Base-by-base conservation (phyloP, 345 rosid genomes). In the Reutealis trisperma region DNA sequence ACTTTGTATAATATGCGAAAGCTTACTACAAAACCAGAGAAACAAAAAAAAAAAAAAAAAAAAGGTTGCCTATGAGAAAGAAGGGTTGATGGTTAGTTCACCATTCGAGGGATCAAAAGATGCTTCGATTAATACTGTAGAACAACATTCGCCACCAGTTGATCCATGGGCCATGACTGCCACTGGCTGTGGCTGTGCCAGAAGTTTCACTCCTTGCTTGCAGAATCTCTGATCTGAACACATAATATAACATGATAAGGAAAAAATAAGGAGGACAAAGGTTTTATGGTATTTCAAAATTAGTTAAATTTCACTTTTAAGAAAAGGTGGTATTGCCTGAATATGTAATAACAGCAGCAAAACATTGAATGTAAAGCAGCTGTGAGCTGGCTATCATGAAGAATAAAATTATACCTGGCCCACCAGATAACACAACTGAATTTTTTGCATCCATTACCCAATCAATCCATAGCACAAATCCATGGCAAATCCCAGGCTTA, bases 201-300 rank as follows among this genome's bases (percentile, higher is more conserved):
- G 84, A 78, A 92, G 96, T 84, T 89, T 94, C 80, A 93, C 95
- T 75, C 97, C 99, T 91, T 93, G 97, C 84, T 93, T 96, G 96
- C 94, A 87, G 42, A 79, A 85, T 80, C 93, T 93, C 59, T 84
- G 77, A 73, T 86, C 96, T 95, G 87, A 71, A 73, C 16, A 34
- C 81, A 42, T 12, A 27, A 80, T 15, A 71, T 58, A 74, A 54
- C 54, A 73, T 54, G 21, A 54, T 54, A 54, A 16, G 59, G 21
- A 18, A 47, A 54, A 54, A 16, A 19, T 15, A 15, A 13, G 19
- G 21, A 16, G 6, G 1, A 3, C 6, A 4, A 14, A 52, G 18
- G 12, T 13, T 6, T 52, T 3, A 14, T 3, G 16, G 19, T 2
- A 52, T 16, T 18, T 37, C 41, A 37, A 37, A 51, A 14, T 51